Percentiles rank a stretch among this genome's conserved stretches.
phyloP scores from a whole-genome alignment of 768 basidiomycete species.

The Hericium erinaceus region DNA sequence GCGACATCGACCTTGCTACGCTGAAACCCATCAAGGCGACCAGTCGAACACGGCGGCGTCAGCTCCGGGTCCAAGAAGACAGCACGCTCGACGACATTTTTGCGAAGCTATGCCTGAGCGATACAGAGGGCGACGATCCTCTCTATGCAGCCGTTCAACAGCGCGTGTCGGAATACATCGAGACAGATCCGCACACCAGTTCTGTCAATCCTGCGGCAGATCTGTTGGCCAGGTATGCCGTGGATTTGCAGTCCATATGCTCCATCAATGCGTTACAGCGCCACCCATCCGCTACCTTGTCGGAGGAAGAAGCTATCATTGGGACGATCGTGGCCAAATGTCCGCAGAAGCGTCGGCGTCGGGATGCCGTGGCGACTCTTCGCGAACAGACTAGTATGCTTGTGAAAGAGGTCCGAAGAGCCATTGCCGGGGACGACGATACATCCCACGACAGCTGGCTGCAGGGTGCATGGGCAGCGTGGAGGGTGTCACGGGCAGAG shows the following conservation, averaged over 20 bases:
- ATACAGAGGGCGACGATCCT: neutral
- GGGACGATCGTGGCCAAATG: conserved; percentile 61
- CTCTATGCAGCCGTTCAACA: conserved; percentile 11
- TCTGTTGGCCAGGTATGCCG: conserved; percentile 30
- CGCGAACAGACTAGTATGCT: conserved; percentile 47
- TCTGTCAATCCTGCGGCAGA: conserved; percentile 5
- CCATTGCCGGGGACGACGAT: conserved; percentile 41
- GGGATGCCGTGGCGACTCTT: conserved; percentile 43
- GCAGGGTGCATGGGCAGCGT: conserved; percentile 45
- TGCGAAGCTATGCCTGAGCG: conserved; percentile 7
- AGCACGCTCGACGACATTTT: conserved; percentile 19
- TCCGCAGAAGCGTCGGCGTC: conserved; percentile 45
- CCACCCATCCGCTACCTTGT: conserved; percentile 31
- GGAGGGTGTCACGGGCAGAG: conserved; percentile 32
- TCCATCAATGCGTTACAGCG: conserved; percentile 32
- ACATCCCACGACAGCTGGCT: conserved; percentile 30
- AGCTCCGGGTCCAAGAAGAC: conserved; percentile 17
- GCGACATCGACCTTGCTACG: conserved; percentile 46
- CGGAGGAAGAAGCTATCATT: conserved; percentile 55
- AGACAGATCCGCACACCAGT: conserved; percentile 2
- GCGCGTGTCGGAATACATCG: conserved; percentile 18
- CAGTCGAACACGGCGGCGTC: conserved; percentile 12
- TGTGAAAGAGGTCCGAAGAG: conserved; percentile 38
- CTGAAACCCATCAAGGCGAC: conserved; percentile 11
- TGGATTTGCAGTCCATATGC: conserved; percentile 41